These are phyloP conservation scores for Globisporangium paddicum DNA, from an alignment of 352 stramenopile species.

Conservation along the genomic window DNA sequence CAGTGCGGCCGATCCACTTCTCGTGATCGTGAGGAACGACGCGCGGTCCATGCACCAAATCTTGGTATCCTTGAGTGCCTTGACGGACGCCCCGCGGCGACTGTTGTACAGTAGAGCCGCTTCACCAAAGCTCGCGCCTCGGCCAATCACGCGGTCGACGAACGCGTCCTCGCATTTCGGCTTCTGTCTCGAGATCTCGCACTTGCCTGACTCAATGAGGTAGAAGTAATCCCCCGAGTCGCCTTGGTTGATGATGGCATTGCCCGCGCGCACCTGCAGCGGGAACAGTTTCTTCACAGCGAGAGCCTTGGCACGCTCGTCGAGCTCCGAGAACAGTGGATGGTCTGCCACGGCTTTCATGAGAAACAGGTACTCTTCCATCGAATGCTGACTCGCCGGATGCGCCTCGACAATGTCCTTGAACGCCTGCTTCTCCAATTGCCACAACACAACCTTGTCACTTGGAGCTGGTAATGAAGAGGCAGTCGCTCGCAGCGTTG, in stretches of 20 bases:
- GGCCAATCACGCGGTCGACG: constrained; percentile 67
- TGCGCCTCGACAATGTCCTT: constrained; percentile 48
- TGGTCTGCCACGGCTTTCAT: constrained; percentile 64
- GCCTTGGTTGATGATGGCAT: constrained; percentile 69
- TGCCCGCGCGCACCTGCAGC: constrained; percentile 48
- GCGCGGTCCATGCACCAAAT: constrained; percentile 92
- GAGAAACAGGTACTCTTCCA: constrained; percentile 74
- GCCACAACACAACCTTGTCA: constrained; percentile 53
- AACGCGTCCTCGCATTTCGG: constrained; percentile 41
- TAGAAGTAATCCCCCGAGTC: constrained; percentile 87
- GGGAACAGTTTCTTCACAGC: constrained; percentile 84
- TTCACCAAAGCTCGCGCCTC: constrained; percentile 91
- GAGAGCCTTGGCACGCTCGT: constrained; percentile 70
- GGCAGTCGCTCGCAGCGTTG: constrained; percentile 45
- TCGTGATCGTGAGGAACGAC: constrained; percentile 81
- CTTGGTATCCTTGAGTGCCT: constrained; percentile 80
- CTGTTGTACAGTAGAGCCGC: constrained; percentile 96
- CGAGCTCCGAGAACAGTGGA: constrained; percentile 67
- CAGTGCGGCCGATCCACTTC: constrained; percentile 71
- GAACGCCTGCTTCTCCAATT: constrained; percentile 71
- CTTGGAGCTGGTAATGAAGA: neutral
- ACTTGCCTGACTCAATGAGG: constrained; percentile 70
- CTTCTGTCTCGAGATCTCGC: constrained; percentile 70
- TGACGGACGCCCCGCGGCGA: constrained; percentile 90
- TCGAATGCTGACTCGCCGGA: constrained; percentile 68